Base-by-base conservation (phyloP, 2,329 filamentous ascomycete species). In the Curvularia verruculosa region DNA sequence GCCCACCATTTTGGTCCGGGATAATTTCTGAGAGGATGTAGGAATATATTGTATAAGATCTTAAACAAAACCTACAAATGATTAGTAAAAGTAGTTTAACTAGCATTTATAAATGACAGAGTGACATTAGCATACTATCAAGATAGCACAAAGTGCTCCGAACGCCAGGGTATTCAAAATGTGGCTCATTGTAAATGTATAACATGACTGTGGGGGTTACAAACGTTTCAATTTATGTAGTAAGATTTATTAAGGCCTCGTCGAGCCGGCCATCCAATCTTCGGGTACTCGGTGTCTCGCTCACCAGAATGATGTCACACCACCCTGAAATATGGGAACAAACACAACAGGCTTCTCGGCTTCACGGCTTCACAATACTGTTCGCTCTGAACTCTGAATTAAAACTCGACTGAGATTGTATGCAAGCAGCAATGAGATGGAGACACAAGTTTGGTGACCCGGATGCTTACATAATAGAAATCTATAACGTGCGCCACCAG, bases 1-100 rank as follows among this genome's bases (percentile, higher is more conserved):
- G 50, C 49, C 64, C 64, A 67, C 41, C 54, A 28, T 39, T 49
- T 59, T 13, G 61, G 64, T 18, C 63, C 62, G 12, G 60, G 59
- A 34, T 60, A 64, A 9, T 31, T 19, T n/a, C 58, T 47, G 0
- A 68, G 57, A 10, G 64, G 61, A 24, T 68, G 63, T 9, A 66
- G 37, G 44, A 41, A 64, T n/a, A 67, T 28, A 43, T 64, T 67
- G 45, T 67, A 67, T 5, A 63, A 2, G 3, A 60, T 18, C 8
- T 15, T 51, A 5, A 26, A 36, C 12, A 43, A 2, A 21, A 43
- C 1, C 37, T 31, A 9, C 2, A 13, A 9, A 13, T 5, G 1
- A 19, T 43, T 3, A 43, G 28, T 24, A 29, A 34, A 2, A n/a
- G n/a, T n/a, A 12, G 3, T 18, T 2, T 31, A 4, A 4, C 26